A percentile compares a stretch with the other conserved stretches of the same genome.
phyloP scores from a whole-genome alignment of 1,139 yeast genomes.

The Suhomyces anneliseae region DNA sequence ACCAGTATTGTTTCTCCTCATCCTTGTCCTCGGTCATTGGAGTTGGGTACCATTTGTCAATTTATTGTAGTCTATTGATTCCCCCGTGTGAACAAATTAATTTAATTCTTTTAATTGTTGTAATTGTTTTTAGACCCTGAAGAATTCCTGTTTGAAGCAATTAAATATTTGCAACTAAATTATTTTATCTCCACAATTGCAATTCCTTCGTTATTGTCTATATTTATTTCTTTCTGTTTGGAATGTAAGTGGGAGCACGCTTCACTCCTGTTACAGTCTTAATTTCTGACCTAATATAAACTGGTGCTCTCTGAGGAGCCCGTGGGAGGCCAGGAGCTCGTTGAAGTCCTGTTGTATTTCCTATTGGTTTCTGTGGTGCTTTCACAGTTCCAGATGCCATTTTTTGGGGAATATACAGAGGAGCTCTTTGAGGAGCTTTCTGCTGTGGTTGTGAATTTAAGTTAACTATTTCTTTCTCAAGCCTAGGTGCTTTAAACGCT shows the following conservation, averaged over 20 bases:
- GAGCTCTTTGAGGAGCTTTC: slow-evolving; percentile 4
- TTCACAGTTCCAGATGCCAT: not conserved
- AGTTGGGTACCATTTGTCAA: no score
- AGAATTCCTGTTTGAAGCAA: no score
- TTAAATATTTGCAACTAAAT: no score
- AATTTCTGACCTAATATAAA: no score
- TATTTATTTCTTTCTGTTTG: slow-evolving; percentile 16
- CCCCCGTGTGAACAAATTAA: no score
- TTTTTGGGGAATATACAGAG: slow-evolving; percentile 1
- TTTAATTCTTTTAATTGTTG: no score
- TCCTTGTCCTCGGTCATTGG: no score
- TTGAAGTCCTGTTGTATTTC: not conserved
- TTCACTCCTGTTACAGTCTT: not conserved
- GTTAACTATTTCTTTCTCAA: not conserved
- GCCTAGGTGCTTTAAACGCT: slow-evolving; percentile 9
- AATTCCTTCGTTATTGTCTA: not conserved
- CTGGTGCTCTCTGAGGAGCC: no score
- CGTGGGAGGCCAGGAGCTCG: not conserved
- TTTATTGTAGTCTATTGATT: no score
- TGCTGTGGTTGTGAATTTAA: not conserved
- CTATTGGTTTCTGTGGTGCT: not conserved
- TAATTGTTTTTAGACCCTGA: no score
- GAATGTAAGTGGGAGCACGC: slow-evolving; percentile 29
- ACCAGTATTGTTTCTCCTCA: no score
- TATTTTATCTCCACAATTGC: no score